A percentile compares a stretch with the other conserved stretches of the same genome.
Evolutionary conservation across 768 basidiomycete genomes (phyloP).

Genomic region (Boletus sp.): DNA sequence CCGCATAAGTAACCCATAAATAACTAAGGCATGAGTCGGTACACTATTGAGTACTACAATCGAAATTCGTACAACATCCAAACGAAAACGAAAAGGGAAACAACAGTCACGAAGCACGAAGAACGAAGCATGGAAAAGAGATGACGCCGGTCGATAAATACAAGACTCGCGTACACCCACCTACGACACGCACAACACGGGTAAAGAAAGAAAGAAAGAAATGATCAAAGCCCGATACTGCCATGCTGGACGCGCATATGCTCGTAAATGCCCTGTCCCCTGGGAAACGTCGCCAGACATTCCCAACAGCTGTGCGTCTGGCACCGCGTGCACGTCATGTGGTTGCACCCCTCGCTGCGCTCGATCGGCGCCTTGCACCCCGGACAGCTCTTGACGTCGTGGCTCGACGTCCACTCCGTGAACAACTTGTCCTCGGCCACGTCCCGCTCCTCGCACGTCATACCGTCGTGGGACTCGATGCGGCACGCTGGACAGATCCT

Average conservation of each 20-base stretch:
- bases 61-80: slow-evolving; percentile 16
- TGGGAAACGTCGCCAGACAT: slow-evolving; percentile 67
- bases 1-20: slow-evolving; percentile 27
- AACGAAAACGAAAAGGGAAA: background rate
- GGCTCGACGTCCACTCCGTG: slow-evolving; percentile 57
- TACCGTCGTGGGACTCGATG: slow-evolving; percentile 60
- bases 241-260: slow-evolving; percentile 75
- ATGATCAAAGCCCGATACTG: slow-evolving; percentile 48
- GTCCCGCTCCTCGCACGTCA: slow-evolving; percentile 60
- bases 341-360: slow-evolving; percentile 75
- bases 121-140: background rate
- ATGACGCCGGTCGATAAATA: background rate
- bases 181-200: background rate
- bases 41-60: background rate
- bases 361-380: slow-evolving; percentile 71
- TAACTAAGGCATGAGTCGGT: slow-evolving; percentile 10
- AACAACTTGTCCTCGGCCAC: slow-evolving; percentile 54
- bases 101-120: slow-evolving; percentile 5
- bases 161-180: background rate
- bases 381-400: slow-evolving; percentile 76
- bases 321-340: slow-evolving; percentile 76
- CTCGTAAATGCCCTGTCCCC: slow-evolving; percentile 68
- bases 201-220: background rate
- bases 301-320: slow-evolving; percentile 81
- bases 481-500: slow-evolving; percentile 69